Evolutionary conservation across 257 asterid species (phyloP).

Genomic region (Plectranthus barbatus): DNA sequence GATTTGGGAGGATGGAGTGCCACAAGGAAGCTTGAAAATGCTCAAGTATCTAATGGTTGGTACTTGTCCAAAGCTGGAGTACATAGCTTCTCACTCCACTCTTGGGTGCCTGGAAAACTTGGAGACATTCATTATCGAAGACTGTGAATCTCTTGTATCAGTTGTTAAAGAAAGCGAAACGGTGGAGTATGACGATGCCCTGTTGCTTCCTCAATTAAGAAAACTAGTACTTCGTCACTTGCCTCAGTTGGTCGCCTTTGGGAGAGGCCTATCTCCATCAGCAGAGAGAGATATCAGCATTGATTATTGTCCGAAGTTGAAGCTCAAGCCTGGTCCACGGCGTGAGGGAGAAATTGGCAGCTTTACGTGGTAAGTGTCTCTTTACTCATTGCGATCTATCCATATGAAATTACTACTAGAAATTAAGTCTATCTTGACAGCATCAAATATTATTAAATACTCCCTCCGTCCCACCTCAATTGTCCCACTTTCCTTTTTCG

Average conservation of each 20-base stretch:
- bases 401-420: no score
- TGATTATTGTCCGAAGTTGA: no score
- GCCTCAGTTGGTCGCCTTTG: constrained; percentile 5
- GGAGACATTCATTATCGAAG: constrained; percentile 15
- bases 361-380: no score
- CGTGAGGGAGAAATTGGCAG: no score
- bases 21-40: constrained; percentile 1
- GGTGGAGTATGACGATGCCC: background rate
- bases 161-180: background rate
- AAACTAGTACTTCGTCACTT: constrained; percentile 7
- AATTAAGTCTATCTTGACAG: no score
- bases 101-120: constrained; percentile 2
- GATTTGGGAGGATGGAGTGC: background rate
- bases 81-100: background rate
- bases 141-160: constrained; percentile 7
- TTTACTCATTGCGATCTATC: no score
- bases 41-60: background rate
- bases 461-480: no score
- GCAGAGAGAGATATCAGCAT: background rate
- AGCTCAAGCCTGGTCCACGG: no score
- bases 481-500: no score
- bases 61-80: background rate
- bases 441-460: no score
- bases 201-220: constrained; percentile 4
- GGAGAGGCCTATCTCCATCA: background rate